phyloP scores from a whole-genome alignment of 495 filamentous ascomycete genomes.

The Aspergillus heteromorphus region DNA sequence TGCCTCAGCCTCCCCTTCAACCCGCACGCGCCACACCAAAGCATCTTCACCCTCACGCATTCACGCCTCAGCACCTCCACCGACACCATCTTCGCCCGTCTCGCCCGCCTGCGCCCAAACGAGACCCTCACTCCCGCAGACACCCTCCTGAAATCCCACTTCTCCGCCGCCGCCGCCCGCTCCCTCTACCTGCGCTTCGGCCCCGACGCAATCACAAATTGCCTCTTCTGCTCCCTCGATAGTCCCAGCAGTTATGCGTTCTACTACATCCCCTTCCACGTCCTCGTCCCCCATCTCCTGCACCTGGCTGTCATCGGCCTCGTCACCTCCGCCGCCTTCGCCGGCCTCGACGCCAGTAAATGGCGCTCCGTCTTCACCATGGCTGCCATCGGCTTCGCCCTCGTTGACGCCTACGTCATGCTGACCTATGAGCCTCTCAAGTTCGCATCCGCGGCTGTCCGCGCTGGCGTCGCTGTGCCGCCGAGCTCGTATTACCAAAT shows the following conservation, averaged over 20 bases:
- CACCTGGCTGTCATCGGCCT: constrained; percentile 67
- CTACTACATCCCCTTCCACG: constrained; percentile 67
- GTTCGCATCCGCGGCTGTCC: constrained; percentile 32
- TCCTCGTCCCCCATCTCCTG: constrained; percentile 70
- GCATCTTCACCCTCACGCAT: constrained; percentile 72
- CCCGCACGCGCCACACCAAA: constrained; percentile 53
- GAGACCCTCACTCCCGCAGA: constrained; percentile 55
- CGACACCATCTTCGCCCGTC: constrained; percentile 79
- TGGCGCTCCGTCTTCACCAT: constrained; percentile 71
- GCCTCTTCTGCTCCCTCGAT: constrained; percentile 77
- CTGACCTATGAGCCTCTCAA: constrained; percentile 58
- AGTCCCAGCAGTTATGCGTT: constrained; percentile 66
- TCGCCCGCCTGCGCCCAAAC: constrained; percentile 55
- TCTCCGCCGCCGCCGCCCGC: constrained; percentile 64
- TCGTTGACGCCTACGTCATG: constrained; percentile 58
- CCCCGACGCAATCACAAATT: constrained; percentile 61
- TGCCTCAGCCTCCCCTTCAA: constrained; percentile 64
- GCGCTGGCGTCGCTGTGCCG: constrained; percentile 30
- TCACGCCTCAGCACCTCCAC: constrained; percentile 79
- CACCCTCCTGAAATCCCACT: constrained; percentile 55
- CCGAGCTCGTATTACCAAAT: constrained; percentile 61
- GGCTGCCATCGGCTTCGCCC: constrained; percentile 52
- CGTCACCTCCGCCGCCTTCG: constrained; percentile 49
- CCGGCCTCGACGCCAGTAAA: constrained; percentile 49
- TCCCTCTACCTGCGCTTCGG: constrained; percentile 82